Percentiles rank a stretch among this genome's conserved stretches.
Evolutionary conservation across 305 asterid species (phyloP).

Genomic region (Fraxinus velutina): DNA sequence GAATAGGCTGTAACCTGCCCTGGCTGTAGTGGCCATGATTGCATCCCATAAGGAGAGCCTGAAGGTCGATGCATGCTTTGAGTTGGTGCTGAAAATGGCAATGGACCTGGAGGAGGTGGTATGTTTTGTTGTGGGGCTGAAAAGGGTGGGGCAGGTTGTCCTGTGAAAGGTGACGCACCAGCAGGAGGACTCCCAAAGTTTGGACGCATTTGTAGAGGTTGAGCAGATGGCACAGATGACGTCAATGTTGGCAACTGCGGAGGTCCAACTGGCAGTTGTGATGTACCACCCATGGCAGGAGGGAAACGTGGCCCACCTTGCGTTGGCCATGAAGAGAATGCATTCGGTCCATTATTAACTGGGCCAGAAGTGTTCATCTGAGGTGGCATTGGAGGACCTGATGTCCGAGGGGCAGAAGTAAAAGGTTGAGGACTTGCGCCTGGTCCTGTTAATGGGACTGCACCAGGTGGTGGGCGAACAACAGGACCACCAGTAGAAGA

Average conservation of each 20-base stretch:
- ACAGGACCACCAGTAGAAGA: slow-evolving; percentile 47
- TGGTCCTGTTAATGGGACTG: slow-evolving; percentile 7
- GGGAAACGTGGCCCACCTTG: slow-evolving; percentile 64
- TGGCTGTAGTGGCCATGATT: slow-evolving; percentile 69
- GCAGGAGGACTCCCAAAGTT: slow-evolving; percentile 59
- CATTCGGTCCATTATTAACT: slow-evolving; percentile 67
- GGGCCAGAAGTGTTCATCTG: slow-evolving; percentile 37
- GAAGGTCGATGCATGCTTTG: slow-evolving; percentile 53
- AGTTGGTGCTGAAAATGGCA: slow-evolving; percentile 61
- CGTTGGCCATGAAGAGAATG: slow-evolving; percentile 42
- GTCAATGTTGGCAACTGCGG: slow-evolving; percentile 48
- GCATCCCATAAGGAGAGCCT: slow-evolving; percentile 67
- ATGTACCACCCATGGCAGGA: slow-evolving; percentile 47
- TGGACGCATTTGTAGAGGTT: slow-evolving; percentile 55
- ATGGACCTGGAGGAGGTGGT: slow-evolving; percentile 65
- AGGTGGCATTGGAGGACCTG: slow-evolving; percentile 49
- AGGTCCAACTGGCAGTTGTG: slow-evolving; percentile 55
- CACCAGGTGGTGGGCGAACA: slow-evolving; percentile 37
- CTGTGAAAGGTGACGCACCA: slow-evolving; percentile 47
- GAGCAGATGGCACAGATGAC: slow-evolving; percentile 50
- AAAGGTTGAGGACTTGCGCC: slow-evolving; percentile 67
- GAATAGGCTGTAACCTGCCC: slow-evolving; percentile 54
- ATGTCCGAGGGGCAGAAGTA: slow-evolving; percentile 39
- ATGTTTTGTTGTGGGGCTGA: slow-evolving; percentile 45
- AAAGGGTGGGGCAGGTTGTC: slow-evolving; percentile 68